Base-by-base conservation (phyloP, 768 basidiomycete species). In the Hygrocybe coccinea region DNA sequence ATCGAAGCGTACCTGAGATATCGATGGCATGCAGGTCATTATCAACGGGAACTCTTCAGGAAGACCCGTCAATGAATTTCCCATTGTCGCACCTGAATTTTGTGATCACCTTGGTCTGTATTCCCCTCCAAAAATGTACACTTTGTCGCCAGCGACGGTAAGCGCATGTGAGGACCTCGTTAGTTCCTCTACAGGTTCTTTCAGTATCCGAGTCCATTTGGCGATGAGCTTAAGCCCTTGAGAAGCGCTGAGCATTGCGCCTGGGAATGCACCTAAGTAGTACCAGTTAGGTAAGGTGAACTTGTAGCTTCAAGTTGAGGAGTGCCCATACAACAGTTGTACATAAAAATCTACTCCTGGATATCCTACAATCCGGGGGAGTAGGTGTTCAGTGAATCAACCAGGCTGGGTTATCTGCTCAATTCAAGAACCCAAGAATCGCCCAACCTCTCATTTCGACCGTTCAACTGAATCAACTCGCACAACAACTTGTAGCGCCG, bases 361-460 rank as follows among this genome's bases (percentile, higher is more conserved):
- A 29, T 29, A 29, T 29, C 29, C 29, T 29, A 29, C 29, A 29
- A 4, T 29, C 4, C 8, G 29, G 29, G 29, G 29, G n/a, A 29
- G 29, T 29, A 29, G 29, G 29, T 29, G 3, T 29, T 29, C 29
- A 29, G 29, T 8, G 29, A 29, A 29, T 29, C 29, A 29, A 29
- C 29, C 8, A 29, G 29, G n/a, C n/a, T n/a, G n/a, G 29, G 29
- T 29, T 29, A 29, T 29, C 29, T 29, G 29, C 29, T 29, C 29
- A 29, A 29, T 29, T 29, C 29, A 29, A 29, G 29, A 29, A 51
- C 11, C 50, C 50, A 51, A 36, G 35, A 36, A 22, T 51, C 50
- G 35, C 50, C 50, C 35, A 51, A 29, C 50, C 50, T 51, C 37
- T 51, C 50, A 29, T 51, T 51, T 51, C 37, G 50, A 29, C 37